Evolutionary conservation across 2,329 filamentous ascomycete genomes (phyloP).

Genomic region (Cytospora piceae): DNA sequence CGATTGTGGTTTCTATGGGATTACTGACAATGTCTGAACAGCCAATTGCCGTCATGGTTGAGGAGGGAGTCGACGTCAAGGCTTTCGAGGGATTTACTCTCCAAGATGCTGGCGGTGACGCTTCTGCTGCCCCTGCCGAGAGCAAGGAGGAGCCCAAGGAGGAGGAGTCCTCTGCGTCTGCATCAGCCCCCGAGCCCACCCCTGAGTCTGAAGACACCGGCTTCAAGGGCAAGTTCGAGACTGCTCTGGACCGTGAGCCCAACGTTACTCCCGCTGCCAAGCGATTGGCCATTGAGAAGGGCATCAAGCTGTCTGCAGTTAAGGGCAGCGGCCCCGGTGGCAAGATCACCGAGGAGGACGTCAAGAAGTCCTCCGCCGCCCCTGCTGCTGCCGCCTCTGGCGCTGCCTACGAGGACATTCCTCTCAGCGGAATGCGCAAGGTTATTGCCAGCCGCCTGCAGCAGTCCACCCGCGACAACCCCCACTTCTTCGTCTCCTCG

Average conservation of each 20-base stretch:
- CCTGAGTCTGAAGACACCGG: constrained; percentile 68
- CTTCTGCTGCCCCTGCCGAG: constrained; percentile 62
- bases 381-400: constrained; percentile 57
- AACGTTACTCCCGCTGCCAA: constrained; percentile 74
- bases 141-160: constrained; percentile 65
- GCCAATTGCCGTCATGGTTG: constrained; percentile 95
- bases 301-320: constrained; percentile 73
- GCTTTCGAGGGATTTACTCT: constrained; percentile 89
- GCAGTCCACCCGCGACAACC: constrained; percentile 90
- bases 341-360: constrained; percentile 87
- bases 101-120: constrained; percentile 87
- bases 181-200: constrained; percentile 57
- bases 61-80: constrained; percentile 84
- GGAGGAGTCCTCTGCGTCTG: constrained; percentile 60
- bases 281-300: constrained; percentile 83
- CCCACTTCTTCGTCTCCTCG: constrained; percentile 96
- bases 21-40: constrained; percentile 44
- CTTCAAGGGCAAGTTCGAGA: constrained; percentile 77
- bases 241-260: constrained; percentile 80
- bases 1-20: constrained; percentile 2
- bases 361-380: constrained; percentile 77
- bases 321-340: constrained; percentile 88
- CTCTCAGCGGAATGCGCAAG: constrained; percentile 94
- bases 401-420: constrained; percentile 79
- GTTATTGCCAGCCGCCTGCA: constrained; percentile 90